phyloP scores from a whole-genome alignment of 768 basidiomycete genomes.

The Paxillus involutus region DNA sequence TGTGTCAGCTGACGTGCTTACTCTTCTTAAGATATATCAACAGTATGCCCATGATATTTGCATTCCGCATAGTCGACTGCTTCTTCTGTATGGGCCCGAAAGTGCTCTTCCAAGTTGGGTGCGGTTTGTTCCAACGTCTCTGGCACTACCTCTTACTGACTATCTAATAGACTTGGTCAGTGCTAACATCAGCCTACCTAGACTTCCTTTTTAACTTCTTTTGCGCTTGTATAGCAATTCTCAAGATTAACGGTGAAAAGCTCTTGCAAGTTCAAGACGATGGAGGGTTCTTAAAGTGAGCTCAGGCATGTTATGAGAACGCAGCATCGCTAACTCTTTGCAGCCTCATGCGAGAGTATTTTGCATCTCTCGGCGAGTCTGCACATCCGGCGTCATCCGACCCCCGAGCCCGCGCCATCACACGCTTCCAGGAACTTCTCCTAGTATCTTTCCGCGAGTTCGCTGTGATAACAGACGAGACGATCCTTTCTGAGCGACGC shows the following conservation, averaged over 20 bases:
- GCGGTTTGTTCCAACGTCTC: conserved; percentile 12
- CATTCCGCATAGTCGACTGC: conserved; percentile 96
- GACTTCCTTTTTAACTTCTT: conserved; percentile 14
- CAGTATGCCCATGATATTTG: conserved; percentile 96
- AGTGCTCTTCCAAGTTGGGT: conserved; percentile 98
- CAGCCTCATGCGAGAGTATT: conserved; percentile 95
- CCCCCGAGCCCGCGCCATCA: conserved; percentile 88
- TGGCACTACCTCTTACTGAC: conserved; percentile 6
- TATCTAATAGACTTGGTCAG: conserved; percentile 53
- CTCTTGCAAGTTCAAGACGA: conserved; percentile 94
- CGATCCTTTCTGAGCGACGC: conserved; percentile 82
- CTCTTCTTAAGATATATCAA: conserved; percentile 67
- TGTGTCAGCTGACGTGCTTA: neutral
- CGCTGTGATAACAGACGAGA: conserved; percentile 92
- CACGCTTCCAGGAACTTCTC: conserved; percentile 94
- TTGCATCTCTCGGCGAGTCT: conserved; percentile 88
- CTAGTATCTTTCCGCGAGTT: conserved; percentile 98
- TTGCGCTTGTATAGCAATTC: conserved; percentile 61
- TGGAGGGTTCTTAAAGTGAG: conserved; percentile 92
- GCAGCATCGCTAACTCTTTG: neutral
- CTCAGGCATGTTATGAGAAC: neutral
- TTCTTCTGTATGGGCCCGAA: conserved; percentile 99
- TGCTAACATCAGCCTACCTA: conserved; percentile 9
- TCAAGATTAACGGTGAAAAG: conserved; percentile 96
- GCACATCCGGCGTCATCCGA: conserved; percentile 90